Evolutionary conservation across 371 early-diverging fungal species (phyloP).

Genomic region (Phascolomyces articulosus): DNA sequence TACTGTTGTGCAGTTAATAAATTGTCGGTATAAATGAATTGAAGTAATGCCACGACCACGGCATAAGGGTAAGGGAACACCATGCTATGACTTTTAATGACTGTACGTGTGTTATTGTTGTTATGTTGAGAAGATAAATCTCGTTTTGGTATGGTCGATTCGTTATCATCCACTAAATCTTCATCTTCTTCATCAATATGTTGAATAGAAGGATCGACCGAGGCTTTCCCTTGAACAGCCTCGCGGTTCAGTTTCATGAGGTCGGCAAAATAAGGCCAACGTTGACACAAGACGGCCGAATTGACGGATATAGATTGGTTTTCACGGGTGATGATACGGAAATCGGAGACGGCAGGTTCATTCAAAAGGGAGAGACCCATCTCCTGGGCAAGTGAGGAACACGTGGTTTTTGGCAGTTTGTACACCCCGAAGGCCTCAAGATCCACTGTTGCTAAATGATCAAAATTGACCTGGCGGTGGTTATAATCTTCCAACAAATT

Average conservation of each 20-base stretch:
- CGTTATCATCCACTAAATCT: not conserved
- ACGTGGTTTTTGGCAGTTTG: slow-evolving; percentile 39
- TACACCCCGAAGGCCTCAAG: slow-evolving; percentile 64
- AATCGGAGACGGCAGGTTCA: slow-evolving; percentile 59
- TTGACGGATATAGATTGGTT: slow-evolving; percentile 59
- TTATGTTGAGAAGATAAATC: not conserved
- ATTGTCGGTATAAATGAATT: slow-evolving; percentile 69
- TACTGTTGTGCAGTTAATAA: slow-evolving; percentile 58
- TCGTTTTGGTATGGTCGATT: not conserved
- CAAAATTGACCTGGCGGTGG: slow-evolving; percentile 66
- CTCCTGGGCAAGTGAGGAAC: slow-evolving; percentile 41
- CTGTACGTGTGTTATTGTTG: slow-evolving; percentile 9
- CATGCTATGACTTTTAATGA: slow-evolving; percentile 24
- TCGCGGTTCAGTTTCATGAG: slow-evolving; percentile 37
- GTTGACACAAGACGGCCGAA: slow-evolving; percentile 62
- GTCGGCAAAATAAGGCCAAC: slow-evolving; percentile 66
- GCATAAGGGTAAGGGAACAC: slow-evolving; percentile 60
- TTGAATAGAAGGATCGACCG: not conserved
- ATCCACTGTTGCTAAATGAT: slow-evolving; percentile 60
- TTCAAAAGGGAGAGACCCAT: slow-evolving; percentile 60
- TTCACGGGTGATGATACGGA: slow-evolving; percentile 59
- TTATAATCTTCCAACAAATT: slow-evolving; percentile 73
- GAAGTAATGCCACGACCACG: slow-evolving; percentile 60
- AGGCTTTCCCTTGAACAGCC: slow-evolving; percentile 10
- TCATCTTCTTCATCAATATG: not conserved